Conservation (phyloP, 2,329 filamentous ascomycete genomes). For the Ophiobolus disseminans region DNA sequence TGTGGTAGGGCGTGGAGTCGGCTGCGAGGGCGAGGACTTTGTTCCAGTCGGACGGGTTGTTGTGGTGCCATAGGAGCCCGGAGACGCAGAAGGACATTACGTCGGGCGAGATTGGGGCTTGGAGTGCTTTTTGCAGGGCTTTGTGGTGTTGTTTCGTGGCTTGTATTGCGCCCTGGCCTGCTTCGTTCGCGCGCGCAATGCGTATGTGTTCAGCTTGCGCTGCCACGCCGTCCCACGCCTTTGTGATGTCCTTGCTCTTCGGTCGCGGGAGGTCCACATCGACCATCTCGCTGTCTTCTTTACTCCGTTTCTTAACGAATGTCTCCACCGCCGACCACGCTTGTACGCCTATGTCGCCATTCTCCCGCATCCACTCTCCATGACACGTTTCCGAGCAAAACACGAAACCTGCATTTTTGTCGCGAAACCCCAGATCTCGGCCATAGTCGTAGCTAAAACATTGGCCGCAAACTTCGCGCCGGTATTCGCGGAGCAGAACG, state of each 20-base stretch:
- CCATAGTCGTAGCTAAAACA: slow-evolving; percentile 57
- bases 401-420: slow-evolving; percentile 49
- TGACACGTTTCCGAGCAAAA: slow-evolving; percentile 53
- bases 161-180: slow-evolving; percentile 12
- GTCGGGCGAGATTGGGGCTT: slow-evolving; percentile 43
- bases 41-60: slow-evolving; percentile 39
- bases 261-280: slow-evolving; percentile 39
- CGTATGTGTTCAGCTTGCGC: slow-evolving; percentile 38
- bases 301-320: slow-evolving; percentile 39
- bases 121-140: slow-evolving; percentile 40
- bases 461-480: slow-evolving; percentile 57
- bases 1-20: slow-evolving; percentile 53
- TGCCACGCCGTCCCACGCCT: slow-evolving; percentile 35
- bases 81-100: slow-evolving; percentile 53
- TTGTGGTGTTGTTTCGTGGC: slow-evolving; percentile 43
- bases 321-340: slow-evolving; percentile 46
- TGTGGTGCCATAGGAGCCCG: slow-evolving; percentile 46
- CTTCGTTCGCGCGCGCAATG: slow-evolving; percentile 19
- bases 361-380: slow-evolving; percentile 42
- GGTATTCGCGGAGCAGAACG: slow-evolving; percentile 55
- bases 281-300: slow-evolving; percentile 45
- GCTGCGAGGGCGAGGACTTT: slow-evolving; percentile 48
- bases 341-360: slow-evolving; percentile 36
- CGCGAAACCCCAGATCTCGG: slow-evolving; percentile 49
- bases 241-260: slow-evolving; percentile 31